phyloP scores from a whole-genome alignment of 495 filamentous ascomycete genomes.

The Podospora sp. region DNA sequence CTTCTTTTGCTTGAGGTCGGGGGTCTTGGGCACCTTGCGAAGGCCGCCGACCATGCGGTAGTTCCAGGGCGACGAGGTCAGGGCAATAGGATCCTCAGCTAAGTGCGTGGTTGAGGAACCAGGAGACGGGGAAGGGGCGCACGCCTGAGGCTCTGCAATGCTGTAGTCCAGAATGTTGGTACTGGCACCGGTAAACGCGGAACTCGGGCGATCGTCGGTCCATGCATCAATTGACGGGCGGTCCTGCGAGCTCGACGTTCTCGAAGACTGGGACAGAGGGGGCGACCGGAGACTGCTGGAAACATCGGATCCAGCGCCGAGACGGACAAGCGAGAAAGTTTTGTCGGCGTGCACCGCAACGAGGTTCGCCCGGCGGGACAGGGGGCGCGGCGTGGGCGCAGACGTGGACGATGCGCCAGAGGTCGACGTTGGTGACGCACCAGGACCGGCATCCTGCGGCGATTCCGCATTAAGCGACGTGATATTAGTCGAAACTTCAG shows the following conservation, averaged over 20 bases:
- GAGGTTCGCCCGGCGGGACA: slow-evolving; percentile 43
- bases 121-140: slow-evolving; percentile 34
- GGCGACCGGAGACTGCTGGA: slow-evolving; percentile 35
- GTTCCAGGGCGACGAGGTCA: slow-evolving; percentile 50
- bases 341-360: slow-evolving; percentile 51
- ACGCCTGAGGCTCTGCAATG: slow-evolving; percentile 35
- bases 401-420: slow-evolving; percentile 23
- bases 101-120: slow-evolving; percentile 40
- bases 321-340: slow-evolving; percentile 49
- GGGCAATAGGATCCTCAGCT: slow-evolving; percentile 43
- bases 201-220: slow-evolving; percentile 50
- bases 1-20: slow-evolving; percentile 50
- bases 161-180: slow-evolving; percentile 48
- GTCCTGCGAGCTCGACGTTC: slow-evolving; percentile 48
- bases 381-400: slow-evolving; percentile 30
- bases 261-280: slow-evolving; percentile 40
- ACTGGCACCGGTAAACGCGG: slow-evolving; percentile 37
- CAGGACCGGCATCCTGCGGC: slow-evolving; percentile 19
- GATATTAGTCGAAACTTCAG: slow-evolving; percentile 37
- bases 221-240: slow-evolving; percentile 49
- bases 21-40: slow-evolving; percentile 55
- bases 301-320: slow-evolving; percentile 25
- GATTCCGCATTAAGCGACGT: slow-evolving; percentile 26
- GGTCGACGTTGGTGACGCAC: slow-evolving; percentile 21
- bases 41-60: slow-evolving; percentile 58